phyloP scores from a whole-genome alignment of 2,329 filamentous ascomycete species.

The Laburnicola sp. region DNA sequence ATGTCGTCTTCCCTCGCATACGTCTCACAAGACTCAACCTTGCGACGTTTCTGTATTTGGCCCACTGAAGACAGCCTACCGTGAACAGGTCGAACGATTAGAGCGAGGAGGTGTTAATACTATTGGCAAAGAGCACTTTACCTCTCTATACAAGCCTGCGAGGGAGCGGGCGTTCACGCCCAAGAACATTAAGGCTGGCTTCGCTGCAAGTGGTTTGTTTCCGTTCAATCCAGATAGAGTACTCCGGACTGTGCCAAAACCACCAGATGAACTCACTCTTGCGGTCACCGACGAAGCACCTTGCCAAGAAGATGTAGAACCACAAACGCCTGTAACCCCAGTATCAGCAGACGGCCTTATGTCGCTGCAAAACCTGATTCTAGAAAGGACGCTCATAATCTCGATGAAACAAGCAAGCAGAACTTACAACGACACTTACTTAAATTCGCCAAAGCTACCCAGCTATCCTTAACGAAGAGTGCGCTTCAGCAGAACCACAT shows the following conservation, averaged over 20 bases:
- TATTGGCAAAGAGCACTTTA: conserved; percentile 3
- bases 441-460: conserved; percentile 23
- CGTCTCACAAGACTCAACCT: conserved; percentile 21
- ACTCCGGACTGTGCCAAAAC: conserved; percentile 26
- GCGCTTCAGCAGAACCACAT: conserved; percentile 31
- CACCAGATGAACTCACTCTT: conserved; percentile 17
- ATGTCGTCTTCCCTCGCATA: conserved; percentile 26
- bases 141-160: conserved; percentile 10
- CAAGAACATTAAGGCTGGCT: conserved; percentile 34
- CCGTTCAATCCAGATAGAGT: conserved; percentile 33
- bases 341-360: conserved; percentile 15
- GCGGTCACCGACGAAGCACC: conserved; percentile 12
- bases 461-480: conserved; percentile 24
- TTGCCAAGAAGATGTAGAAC: conserved; percentile 22
- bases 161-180: conserved; percentile 19
- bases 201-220: conserved; percentile 20
- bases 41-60: conserved; percentile 21
- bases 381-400: conserved; percentile 16
- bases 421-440: conserved; percentile 13
- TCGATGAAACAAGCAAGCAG: conserved; percentile 19
- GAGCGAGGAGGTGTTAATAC: conserved; percentile 14
- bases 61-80: conserved; percentile 27
- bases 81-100: conserved; percentile 25
- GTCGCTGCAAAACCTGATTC: conserved; percentile 16
- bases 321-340: conserved; percentile 30